These are phyloP conservation scores for Ilex paraguariensis DNA, from an alignment of 305 asterid genomes.

Conservation along the genomic window DNA sequence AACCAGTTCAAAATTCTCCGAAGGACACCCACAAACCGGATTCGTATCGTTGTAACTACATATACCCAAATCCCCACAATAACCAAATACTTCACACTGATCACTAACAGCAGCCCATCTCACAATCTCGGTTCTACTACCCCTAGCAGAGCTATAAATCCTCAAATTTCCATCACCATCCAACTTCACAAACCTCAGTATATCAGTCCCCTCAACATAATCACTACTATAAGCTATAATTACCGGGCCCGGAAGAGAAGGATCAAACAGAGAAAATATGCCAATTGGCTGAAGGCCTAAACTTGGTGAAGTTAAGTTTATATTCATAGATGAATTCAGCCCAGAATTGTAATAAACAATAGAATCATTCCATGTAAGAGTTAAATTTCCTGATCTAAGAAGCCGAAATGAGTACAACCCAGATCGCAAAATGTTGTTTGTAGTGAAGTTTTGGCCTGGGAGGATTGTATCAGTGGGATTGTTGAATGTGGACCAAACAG, in stretches of 20 bases:
- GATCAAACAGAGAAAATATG: slow-evolving; percentile 41
- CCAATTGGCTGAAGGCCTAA: slow-evolving; percentile 44
- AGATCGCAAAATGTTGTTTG: slow-evolving; percentile 29
- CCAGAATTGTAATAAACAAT: slow-evolving; percentile 43
- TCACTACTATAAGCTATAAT: slow-evolving; percentile 46
- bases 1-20: slow-evolving; percentile 44
- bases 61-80: slow-evolving; percentile 67
- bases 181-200: slow-evolving; percentile 53
- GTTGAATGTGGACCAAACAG: slow-evolving; percentile 62
- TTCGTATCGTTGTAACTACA: slow-evolving; percentile 44
- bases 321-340: slow-evolving; percentile 27
- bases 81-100: slow-evolving; percentile 70
- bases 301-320: slow-evolving; percentile 48
- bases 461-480: slow-evolving; percentile 69
- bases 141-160: slow-evolving; percentile 47
- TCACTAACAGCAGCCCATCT: slow-evolving; percentile 71
- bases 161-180: slow-evolving; percentile 79
- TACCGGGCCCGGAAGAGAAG: slow-evolving; percentile 28
- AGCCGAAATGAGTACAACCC: slow-evolving; percentile 54
- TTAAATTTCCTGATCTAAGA: slow-evolving; percentile 28
- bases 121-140: slow-evolving; percentile 25
- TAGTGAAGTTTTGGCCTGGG: slow-evolving; percentile 55
- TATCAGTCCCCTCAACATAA: slow-evolving; percentile 39
- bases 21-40: slow-evolving; percentile 62
- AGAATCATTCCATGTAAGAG: slow-evolving; percentile 49